phyloP scores from a whole-genome alignment of 2,329 filamentous ascomycete genomes.

The Calonectria henricotiae region DNA sequence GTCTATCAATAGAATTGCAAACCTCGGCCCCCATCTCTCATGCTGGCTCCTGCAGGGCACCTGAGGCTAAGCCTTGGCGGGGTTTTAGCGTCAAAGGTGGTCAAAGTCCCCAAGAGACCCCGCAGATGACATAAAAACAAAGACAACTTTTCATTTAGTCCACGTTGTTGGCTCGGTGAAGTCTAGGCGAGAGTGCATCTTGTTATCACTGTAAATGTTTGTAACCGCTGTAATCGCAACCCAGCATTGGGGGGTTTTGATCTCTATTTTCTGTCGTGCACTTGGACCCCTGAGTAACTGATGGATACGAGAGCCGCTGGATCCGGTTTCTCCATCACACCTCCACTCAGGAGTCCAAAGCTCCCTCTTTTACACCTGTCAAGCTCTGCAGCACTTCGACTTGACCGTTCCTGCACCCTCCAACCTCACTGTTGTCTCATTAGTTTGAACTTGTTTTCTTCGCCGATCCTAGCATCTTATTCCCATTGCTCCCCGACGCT shows the following conservation, averaged over 20 bases:
- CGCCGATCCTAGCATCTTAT: not conserved
- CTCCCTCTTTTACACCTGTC: constrained; percentile 1
- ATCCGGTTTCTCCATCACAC: constrained; percentile 11
- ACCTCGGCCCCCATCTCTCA: not conserved
- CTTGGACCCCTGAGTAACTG: constrained; percentile 13
- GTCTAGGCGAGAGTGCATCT: not conserved
- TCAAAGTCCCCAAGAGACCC: not conserved
- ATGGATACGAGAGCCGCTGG: not conserved
- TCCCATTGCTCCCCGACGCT: not conserved
- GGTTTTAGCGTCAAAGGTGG: not conserved
- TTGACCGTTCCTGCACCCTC: not conserved
- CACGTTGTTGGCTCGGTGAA: not conserved
- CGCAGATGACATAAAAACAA: constrained; percentile 6
- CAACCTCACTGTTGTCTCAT: not conserved
- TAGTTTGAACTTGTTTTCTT: too few species aligned
- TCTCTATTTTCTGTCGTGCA: not conserved
- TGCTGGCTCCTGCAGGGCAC: constrained; percentile 4
- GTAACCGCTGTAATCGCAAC: not conserved
- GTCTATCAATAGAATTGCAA: not conserved
- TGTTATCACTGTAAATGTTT: too few species aligned
- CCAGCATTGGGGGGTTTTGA: not conserved
- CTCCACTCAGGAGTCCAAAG: constrained; percentile 16
- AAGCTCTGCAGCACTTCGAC: constrained; percentile 16
- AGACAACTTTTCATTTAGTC: not conserved
- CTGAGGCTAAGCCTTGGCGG: not conserved